Conservation (phyloP, 2,329 filamentous ascomycete species). For the Zasmidium citrigriseum region DNA sequence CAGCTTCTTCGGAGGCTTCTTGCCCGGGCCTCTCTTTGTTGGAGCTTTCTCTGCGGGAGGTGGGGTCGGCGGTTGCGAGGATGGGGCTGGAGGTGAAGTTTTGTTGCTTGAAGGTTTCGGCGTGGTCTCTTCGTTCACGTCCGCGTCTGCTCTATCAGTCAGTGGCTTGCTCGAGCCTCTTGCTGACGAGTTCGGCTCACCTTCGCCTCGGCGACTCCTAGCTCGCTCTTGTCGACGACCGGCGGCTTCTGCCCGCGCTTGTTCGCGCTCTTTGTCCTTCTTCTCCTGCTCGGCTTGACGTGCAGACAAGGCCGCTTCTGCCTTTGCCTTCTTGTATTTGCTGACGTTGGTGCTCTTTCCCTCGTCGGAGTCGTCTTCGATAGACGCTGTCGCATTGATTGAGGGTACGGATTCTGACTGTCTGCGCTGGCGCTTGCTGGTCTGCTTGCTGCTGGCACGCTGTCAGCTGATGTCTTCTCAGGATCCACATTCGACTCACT, state of each 20-base stretch:
- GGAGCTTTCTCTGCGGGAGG: slow-evolving; percentile 46
- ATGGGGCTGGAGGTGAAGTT: slow-evolving; percentile 42
- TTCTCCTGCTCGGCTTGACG: slow-evolving; percentile 67
- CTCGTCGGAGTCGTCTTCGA: slow-evolving; percentile 71
- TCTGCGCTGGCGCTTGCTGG: slow-evolving; percentile 80
- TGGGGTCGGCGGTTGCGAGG: slow-evolving; percentile 41
- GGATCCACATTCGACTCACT: slow-evolving; percentile 64
- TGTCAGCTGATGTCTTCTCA: slow-evolving; percentile 17
- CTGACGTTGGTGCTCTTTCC: slow-evolving; percentile 43
- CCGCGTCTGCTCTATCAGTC: slow-evolving; percentile 9
- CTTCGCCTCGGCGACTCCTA: slow-evolving; percentile 78
- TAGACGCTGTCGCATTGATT: slow-evolving; percentile 46
- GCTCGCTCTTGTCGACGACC: slow-evolving; percentile 80
- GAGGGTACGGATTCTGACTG: slow-evolving; percentile 67
- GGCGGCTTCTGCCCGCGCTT: slow-evolving; percentile 70
- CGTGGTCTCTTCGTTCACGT: slow-evolving; percentile 70
- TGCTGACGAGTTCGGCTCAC: slow-evolving; percentile 50
- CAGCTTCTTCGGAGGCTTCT: slow-evolving; percentile 55
- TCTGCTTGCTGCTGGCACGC: slow-evolving; percentile 63
- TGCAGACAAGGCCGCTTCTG: slow-evolving; percentile 51
- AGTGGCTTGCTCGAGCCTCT: background rate
- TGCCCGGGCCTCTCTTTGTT: slow-evolving; percentile 65
- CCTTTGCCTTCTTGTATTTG: slow-evolving; percentile 44
- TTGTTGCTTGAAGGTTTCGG: slow-evolving; percentile 46
- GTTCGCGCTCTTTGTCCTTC: slow-evolving; percentile 66